Evolutionary conservation across 2,329 filamentous ascomycete genomes (phyloP).

Genomic region (Falciphora oryzae): DNA sequence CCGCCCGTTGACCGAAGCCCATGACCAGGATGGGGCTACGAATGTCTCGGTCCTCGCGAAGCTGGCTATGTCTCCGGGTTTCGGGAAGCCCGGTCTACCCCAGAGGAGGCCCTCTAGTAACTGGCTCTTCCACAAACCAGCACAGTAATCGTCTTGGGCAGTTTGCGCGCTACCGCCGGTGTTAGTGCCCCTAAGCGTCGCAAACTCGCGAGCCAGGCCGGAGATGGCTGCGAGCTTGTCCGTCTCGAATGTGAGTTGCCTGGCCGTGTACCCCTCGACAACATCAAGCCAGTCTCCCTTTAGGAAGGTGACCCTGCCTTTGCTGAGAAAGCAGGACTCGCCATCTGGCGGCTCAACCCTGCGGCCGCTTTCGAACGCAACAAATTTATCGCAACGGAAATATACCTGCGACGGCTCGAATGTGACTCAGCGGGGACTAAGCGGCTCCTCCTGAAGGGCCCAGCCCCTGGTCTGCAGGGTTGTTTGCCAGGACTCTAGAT

Average conservation of each 20-base stretch:
- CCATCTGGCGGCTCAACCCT: background rate
- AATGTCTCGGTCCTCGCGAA: background rate
- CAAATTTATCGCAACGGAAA: background rate
- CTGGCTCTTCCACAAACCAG: background rate
- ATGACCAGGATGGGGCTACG: background rate
- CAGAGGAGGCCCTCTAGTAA: background rate
- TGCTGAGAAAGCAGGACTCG: background rate
- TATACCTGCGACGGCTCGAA: background rate
- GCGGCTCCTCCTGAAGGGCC: background rate
- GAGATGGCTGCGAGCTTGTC: background rate
- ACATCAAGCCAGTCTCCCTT: background rate
- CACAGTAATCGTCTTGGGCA: background rate
- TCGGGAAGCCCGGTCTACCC: background rate
- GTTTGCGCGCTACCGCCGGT: background rate
- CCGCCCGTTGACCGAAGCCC: background rate
- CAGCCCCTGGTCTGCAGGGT: background rate
- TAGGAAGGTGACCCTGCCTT: background rate
- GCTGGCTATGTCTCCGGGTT: background rate
- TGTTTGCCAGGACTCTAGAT: background rate
- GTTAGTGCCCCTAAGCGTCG: background rate
- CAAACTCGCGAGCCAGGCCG: background rate
- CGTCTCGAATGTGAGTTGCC: background rate
- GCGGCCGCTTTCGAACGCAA: background rate
- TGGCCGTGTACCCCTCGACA: background rate
- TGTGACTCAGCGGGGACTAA: background rate